These are phyloP conservation scores for Ceratobasidium sp. DNA, from an alignment of 1,284 basidiomycete species.

Conservation along the genomic window DNA sequence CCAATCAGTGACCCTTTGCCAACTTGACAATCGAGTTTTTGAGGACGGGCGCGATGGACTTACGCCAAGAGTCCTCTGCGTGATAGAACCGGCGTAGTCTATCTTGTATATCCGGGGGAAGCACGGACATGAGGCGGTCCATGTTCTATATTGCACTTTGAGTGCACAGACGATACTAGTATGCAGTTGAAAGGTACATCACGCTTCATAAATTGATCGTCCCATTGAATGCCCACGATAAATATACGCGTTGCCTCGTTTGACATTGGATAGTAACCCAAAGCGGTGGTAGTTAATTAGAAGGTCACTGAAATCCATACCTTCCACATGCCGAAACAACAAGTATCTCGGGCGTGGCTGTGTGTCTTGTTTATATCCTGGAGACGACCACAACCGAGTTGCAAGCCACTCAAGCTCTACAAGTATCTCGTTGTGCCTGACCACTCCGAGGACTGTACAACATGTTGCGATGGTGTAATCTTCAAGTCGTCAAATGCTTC, in stretches of 20 bases:
- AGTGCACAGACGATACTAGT: neutral
- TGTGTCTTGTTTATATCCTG: neutral
- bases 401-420: neutral
- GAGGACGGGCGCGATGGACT: conserved; percentile 45
- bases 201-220: neutral
- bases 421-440: neutral
- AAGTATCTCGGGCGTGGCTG: conserved; percentile 2
- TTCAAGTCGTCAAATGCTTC: conserved; percentile 55
- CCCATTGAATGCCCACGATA: conserved; percentile 8
- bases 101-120: conserved; percentile 4
- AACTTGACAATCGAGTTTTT: neutral
- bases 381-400: neutral
- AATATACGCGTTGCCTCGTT: conserved; percentile 6
- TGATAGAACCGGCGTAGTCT: conserved; percentile 66
- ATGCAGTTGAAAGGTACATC: neutral
- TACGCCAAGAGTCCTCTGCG: conserved; percentile 75
- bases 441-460: neutral
- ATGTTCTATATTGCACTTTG: neutral
- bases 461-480: conserved; percentile 34
- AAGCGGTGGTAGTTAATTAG: neutral
- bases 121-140: neutral
- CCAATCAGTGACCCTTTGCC: conserved; percentile 71
- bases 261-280: neutral
- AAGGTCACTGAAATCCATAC: too few species aligned
- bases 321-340: too few species aligned